A percentile compares a stretch with the other conserved stretches of the same genome.
phyloP scores from a whole-genome alignment of 2,329 filamentous ascomycete species.

The Truncatella angustata region DNA sequence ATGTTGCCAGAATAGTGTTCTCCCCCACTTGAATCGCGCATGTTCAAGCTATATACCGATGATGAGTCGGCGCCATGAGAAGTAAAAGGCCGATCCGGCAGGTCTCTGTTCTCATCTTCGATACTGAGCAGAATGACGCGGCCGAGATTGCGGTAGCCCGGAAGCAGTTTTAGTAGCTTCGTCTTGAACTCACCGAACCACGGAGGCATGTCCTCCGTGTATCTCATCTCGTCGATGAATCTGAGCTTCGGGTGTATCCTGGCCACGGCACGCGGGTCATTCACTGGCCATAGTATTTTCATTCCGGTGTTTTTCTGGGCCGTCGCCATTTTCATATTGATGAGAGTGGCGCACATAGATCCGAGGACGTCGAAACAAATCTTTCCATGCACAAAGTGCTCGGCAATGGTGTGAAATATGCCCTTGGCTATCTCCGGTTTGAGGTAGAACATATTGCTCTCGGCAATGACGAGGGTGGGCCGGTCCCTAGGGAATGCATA shows the following conservation, averaged over 20 bases:
- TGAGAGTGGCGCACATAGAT: conserved; percentile 5
- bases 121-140: conserved; percentile 3
- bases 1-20: background rate
- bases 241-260: conserved; percentile 2
- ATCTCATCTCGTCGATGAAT: conserved; percentile 9
- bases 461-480: conserved; percentile 25
- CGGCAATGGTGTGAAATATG: conserved; percentile 15
- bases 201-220: conserved; percentile 8
- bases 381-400: conserved; percentile 17
- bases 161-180: conserved; percentile 4
- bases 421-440: conserved; percentile 13
- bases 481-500: conserved; percentile 19
- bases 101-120: background rate
- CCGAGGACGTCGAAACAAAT: conserved; percentile 15
- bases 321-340: conserved; percentile 5
- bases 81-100: background rate
- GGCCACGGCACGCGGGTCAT: conserved; percentile 9
- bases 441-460: conserved; percentile 26
- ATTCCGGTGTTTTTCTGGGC: conserved; percentile 5
- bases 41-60: background rate
- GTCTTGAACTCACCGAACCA: conserved; percentile 11
- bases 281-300: conserved; percentile 6
- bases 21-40: too few relatives aligned
- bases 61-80: background rate
- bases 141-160: conserved; percentile 8